Base-by-base conservation (phyloP, 2,329 filamentous ascomycete species). In the Trichoderma atroviride region DNA sequence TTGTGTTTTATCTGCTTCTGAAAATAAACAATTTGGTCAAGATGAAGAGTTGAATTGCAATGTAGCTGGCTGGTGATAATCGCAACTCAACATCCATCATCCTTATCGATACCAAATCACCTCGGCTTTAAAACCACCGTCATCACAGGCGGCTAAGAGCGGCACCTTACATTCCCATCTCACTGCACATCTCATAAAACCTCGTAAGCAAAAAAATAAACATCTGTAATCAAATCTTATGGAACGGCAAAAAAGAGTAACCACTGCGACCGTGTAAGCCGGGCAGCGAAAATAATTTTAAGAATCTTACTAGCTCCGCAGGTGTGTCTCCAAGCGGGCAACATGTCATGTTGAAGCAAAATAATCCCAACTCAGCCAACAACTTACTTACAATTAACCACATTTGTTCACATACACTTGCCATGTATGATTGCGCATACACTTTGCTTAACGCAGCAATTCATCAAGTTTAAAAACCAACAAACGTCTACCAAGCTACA, bases 141-240 rank as follows among this genome's bases (percentile, higher is more conserved):
- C 27, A 57, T 11, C 14, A 22, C 7, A 19, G 27, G 16, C 62
- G 62, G 62, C 62, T 66, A 66, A 7, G 62, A 57, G 53, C 62
- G 62, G 62, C 62, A 50, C 37, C 22, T n/a, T 27, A n/a, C n/a
- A n/a, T n/a, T 14, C 16, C 40, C 40, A n/a, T 43, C 16, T 43
- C n/a, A 14, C 13, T 11, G 7, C 5, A 19, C 37, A 40, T 37
- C 35, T 14, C 37, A 40, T 19, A 10, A 33, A n/a, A n/a, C 40
- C 40, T n/a, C 40, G 27, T 61, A 22, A n/a, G 43, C 43, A 47
- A n/a, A 10, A 47, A n/a, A 10, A 22, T 3, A 5, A n/a, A 22
- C n/a, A 50, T 50, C 6, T 22, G 37, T 50, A 11, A 50, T 24
- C 10, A 50, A 35, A n/a, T n/a, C 4, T 13, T 13, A 10, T 13